phyloP scores from a whole-genome alignment of 257 asterid genomes.

The Capsicum baccatum region DNA sequence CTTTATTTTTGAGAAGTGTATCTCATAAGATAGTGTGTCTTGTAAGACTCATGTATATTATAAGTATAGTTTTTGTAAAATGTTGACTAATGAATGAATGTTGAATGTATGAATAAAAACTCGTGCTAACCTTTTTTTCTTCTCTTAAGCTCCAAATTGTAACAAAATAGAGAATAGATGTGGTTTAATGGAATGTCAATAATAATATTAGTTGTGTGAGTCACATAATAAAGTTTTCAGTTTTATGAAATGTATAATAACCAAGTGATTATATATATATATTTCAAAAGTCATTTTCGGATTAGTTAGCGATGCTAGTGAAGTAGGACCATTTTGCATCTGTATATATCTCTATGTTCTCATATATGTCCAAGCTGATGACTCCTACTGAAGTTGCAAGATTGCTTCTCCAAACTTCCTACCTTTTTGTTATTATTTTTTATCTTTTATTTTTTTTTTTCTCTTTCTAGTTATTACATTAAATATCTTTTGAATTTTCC shows the following conservation, averaged over 20 bases:
- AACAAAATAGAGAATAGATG: too few species aligned
- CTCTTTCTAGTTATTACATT: too few species aligned
- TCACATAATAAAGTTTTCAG: not conserved
- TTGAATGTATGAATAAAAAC: too few species aligned
- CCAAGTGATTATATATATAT: not conserved
- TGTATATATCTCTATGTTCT: not conserved
- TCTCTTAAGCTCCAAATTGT: too few species aligned
- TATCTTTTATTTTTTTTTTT: not conserved
- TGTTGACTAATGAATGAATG: too few species aligned
- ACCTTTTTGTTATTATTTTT: not conserved
- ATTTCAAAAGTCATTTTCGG: not conserved
- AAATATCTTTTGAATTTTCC: too few species aligned
- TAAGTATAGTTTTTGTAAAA: too few species aligned
- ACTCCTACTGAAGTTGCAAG: not conserved
- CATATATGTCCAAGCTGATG: slow-evolving; percentile 15
- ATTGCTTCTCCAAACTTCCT: not conserved
- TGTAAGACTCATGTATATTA: too few species aligned
- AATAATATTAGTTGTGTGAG: too few species aligned
- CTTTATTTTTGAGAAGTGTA: too few species aligned
- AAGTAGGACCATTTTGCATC: not conserved
- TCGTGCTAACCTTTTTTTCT: too few species aligned
- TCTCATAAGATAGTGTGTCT: too few species aligned
- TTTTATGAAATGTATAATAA: not conserved
- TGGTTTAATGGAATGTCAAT: not conserved
- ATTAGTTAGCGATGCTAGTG: not conserved